phyloP scores from a whole-genome alignment of 2,329 filamentous ascomycete genomes.

The Sclerotinia spermophila region DNA sequence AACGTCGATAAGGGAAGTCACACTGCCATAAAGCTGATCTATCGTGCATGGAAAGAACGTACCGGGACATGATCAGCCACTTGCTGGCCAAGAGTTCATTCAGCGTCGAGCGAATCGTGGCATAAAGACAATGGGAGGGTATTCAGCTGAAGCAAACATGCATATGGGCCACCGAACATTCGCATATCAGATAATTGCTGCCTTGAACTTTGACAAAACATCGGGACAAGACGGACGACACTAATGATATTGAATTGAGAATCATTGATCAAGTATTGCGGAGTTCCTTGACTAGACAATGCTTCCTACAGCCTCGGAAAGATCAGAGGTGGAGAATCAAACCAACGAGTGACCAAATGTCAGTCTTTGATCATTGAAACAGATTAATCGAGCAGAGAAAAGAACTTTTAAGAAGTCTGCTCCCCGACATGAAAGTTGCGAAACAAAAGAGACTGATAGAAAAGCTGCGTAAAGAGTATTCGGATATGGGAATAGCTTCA shows the following conservation, averaged over 20 bases:
- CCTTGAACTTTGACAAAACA: neutral
- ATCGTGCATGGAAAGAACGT: neutral
- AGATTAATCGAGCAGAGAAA: neutral
- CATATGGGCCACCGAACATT: neutral
- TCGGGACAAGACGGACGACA: neutral
- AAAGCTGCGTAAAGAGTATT: neutral
- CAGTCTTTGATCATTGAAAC: neutral
- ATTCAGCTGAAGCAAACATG: neutral
- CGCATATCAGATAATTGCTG: no score
- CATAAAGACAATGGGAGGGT: neutral
- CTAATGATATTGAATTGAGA: neutral
- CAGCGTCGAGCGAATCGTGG: neutral
- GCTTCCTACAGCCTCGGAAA: neutral
- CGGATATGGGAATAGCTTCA: neutral
- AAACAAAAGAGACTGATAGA: neutral
- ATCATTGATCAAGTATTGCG: no score
- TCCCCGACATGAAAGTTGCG: neutral
- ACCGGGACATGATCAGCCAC: neutral
- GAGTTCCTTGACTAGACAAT: neutral
- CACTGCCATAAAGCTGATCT: neutral
- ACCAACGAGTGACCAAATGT: neutral
- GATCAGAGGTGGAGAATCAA: neutral
- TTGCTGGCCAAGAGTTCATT: neutral
- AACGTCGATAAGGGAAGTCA: neutral
- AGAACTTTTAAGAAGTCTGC: neutral